These are phyloP conservation scores for Bauhinia variegata DNA, from an alignment of 306 rosid species.

Conservation along the genomic window DNA sequence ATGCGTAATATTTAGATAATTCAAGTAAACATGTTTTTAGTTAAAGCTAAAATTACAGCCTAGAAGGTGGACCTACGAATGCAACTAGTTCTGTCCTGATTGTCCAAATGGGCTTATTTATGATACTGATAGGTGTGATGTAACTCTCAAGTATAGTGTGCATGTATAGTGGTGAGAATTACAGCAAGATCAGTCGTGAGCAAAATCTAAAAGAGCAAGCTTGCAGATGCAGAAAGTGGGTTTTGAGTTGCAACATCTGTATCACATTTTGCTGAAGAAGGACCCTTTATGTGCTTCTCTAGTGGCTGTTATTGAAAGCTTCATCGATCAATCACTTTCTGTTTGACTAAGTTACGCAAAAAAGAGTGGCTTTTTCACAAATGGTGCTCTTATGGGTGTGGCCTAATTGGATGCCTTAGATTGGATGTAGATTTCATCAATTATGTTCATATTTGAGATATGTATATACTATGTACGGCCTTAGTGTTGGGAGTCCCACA, in stretches of 20 bases:
- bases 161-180: background rate
- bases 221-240: conserved; percentile 26
- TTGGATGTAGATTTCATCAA: no score
- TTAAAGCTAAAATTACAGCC: conserved; percentile 61
- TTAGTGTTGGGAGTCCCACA: no score
- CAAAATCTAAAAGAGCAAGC: conserved; percentile 36
- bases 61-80: conserved; percentile 63
- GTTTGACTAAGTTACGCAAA: conserved; percentile 51
- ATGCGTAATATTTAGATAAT: conserved; percentile 45
- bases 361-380: conserved; percentile 43
- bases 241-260: conserved; percentile 40
- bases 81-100: conserved; percentile 57
- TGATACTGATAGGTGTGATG: conserved; percentile 56
- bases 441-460: no score
- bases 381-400: conserved; percentile 40
- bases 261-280: conserved; percentile 42
- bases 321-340: conserved; percentile 62
- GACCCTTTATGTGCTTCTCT: conserved; percentile 37
- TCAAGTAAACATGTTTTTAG: conserved; percentile 43
- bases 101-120: conserved; percentile 43
- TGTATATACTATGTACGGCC: no score
- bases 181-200: conserved; percentile 8
- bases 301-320: conserved; percentile 36
- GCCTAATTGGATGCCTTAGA: conserved; percentile 40
- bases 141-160: conserved; percentile 32